A percentile compares a stretch with the other conserved stretches of the same genome.
These are phyloP conservation scores for Oenanthe sinensis DNA, from an alignment of 129 eudicot species.

Conservation along the genomic window DNA sequence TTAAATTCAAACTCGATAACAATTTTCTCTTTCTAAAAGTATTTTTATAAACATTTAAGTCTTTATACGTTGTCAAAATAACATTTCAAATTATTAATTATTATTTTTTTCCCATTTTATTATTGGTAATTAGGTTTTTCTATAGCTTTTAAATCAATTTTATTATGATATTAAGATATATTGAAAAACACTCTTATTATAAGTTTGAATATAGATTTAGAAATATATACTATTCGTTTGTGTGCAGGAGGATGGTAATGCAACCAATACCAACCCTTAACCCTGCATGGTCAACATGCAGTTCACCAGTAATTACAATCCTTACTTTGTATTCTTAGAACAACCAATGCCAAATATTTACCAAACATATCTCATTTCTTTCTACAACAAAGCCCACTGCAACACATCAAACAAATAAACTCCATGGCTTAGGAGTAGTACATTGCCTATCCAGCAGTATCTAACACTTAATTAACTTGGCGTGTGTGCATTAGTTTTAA, in stretches of 20 bases:
- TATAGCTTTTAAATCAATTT: too few relatives aligned
- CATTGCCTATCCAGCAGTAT: too few relatives aligned
- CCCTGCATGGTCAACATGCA: constrained; percentile 50
- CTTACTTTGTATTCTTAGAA: constrained; percentile 10
- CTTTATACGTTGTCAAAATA: too few relatives aligned
- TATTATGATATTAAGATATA: too few relatives aligned
- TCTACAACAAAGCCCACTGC: constrained; percentile 4
- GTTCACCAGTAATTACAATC: constrained; percentile 41
- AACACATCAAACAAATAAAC: background rate
- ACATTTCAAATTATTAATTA: too few relatives aligned
- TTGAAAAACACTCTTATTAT: too few relatives aligned
- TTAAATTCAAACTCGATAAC: too few relatives aligned
- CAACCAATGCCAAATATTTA: constrained; percentile 27
- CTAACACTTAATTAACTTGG: background rate
- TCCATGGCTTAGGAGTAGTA: constrained; percentile 9
- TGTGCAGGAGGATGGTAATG: constrained; percentile 4
- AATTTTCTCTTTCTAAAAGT: too few relatives aligned
- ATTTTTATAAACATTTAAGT: too few relatives aligned
- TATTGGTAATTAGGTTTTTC: too few relatives aligned
- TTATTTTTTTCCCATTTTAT: too few relatives aligned
- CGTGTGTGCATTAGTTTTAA: background rate
- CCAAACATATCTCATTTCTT: constrained; percentile 23
- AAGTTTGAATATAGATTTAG: too few relatives aligned
- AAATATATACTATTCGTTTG: background rate
- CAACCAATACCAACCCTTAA: constrained; percentile 21